Percentiles rank a stretch among this genome's conserved stretches.
Conservation (phyloP, 2,329 filamentous ascomycete genomes). For the Phaeosphaeria sp. region DNA sequence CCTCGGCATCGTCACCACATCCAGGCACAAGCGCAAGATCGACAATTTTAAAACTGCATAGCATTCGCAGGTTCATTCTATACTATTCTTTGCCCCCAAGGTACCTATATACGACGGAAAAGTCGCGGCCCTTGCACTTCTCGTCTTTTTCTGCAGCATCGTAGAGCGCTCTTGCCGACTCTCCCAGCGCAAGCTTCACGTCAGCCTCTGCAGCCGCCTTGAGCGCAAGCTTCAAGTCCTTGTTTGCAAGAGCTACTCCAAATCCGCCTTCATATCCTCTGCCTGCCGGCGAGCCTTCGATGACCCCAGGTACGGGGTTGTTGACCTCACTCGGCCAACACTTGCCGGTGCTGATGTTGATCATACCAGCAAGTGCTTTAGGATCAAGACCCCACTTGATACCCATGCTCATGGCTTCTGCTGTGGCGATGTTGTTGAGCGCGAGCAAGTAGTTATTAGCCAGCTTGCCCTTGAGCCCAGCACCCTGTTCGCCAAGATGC, state of each 20-base stretch:
- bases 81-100: conserved; percentile 54
- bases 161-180: conserved; percentile 54
- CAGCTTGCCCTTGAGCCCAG: conserved; percentile 88
- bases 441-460: conserved; percentile 97
- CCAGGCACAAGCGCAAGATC: not conserved
- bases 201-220: conserved; percentile 53
- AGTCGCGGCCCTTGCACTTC: conserved; percentile 57
- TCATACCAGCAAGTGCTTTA: conserved; percentile 77
- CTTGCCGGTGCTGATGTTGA: conserved; percentile 91
- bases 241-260: conserved; percentile 57
- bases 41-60: not conserved
- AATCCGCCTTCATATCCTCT: conserved; percentile 69
- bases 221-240: conserved; percentile 58
- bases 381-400: conserved; percentile 68
- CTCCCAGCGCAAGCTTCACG: conserved; percentile 54
- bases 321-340: conserved; percentile 98
- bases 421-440: conserved; percentile 82
- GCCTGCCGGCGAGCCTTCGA: conserved; percentile 75
- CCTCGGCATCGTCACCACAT: not conserved
- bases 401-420: conserved; percentile 71
- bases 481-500: conserved; percentile 83
- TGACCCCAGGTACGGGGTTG: conserved; percentile 88
- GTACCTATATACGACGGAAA: conserved; percentile 59
- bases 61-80: not conserved
- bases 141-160: conserved; percentile 52